Evolutionary conservation across 2,329 filamentous ascomycete species (phyloP), one percentile per base, ranked within the genome.

Genomic region (Fusarium sp.): DNA sequence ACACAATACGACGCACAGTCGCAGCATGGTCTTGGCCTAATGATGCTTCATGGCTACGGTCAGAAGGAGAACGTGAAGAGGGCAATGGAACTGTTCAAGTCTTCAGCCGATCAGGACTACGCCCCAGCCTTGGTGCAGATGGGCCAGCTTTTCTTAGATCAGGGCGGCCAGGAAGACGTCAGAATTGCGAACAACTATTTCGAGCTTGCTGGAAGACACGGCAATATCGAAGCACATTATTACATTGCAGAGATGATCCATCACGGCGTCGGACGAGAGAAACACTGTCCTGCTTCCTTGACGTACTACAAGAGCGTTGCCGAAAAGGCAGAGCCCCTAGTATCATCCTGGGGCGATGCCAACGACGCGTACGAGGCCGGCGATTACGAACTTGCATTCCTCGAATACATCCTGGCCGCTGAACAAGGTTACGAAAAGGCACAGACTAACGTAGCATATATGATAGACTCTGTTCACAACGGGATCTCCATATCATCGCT

Each of bases 341-440:
- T 93, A 38, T 94, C 93, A 1, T 91, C 93, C 0, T 94, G 97
- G 84, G 83, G 84, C 4, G 93, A 97, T 78, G 93, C 94, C 2
- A 97, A 97, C 73, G 85, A 89, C 44, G 94, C 93, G 0, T 97
- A 93, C 74, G 91, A 93, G 57, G 84, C 87, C 20, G 93, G 93
- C 7, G 92, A 97, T 75, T 85, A 89, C 29, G 93, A 97, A 73
- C 86, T 91, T 26, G 94, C 94, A 3, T 86, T 97, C 48, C 85
- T 97, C 20, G 86, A 91, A 54, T 94, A 94, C 69, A 88, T 97
- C 77, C 91, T 96, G 85, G 93, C 93, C 2, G 94, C 94, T 3
- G 94, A 98, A 77, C 94, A 97, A 80, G 94, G 94, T 16, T 97
- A 96, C 71, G 94, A 98, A 77, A 89, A 88, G 68, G 93, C 92